phyloP scores from a whole-genome alignment of 192 early-diverging fungal genomes.

The Fimicolochytrium jonesii region DNA sequence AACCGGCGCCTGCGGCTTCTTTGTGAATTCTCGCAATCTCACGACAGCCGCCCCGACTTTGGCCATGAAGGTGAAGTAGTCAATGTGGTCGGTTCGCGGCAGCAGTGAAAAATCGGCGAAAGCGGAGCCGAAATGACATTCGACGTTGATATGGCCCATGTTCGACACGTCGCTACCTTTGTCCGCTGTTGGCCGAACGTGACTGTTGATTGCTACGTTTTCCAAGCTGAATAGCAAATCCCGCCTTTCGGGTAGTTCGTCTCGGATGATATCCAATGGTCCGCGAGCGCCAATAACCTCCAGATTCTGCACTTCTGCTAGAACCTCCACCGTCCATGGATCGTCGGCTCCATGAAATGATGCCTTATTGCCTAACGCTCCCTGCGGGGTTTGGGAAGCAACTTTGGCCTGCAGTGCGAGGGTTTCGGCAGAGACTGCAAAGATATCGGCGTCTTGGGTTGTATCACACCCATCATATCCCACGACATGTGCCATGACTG shows the following conservation, averaged over 20 bases:
- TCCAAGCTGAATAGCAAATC: neutral
- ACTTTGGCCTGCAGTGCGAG: neutral
- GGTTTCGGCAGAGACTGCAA: neutral
- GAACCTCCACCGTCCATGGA: too few relatives aligned
- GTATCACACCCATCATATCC: neutral
- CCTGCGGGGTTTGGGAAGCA: neutral
- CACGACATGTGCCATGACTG: neutral
- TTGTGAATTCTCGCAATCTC: neutral
- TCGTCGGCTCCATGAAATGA: neutral
- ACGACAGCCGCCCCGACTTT: neutral
- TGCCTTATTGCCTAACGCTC: neutral
- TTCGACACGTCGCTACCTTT: neutral
- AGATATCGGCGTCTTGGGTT: neutral
- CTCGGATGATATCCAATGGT: neutral
- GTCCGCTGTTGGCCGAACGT: neutral
- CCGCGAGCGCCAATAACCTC: neutral
- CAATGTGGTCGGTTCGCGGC: neutral
- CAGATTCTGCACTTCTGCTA: too few relatives aligned
- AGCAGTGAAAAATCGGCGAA: conserved; percentile 12
- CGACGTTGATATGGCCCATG: conserved; percentile 5
- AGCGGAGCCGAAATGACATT: conserved; percentile 1
- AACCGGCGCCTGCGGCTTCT: neutral
- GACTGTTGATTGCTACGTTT: neutral
- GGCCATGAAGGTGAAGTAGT: conserved; percentile 18
- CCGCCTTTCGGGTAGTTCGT: neutral